Evolutionary conservation across 352 stramenopile genomes (phyloP).

Genomic region (Phytophthora rubi): DNA sequence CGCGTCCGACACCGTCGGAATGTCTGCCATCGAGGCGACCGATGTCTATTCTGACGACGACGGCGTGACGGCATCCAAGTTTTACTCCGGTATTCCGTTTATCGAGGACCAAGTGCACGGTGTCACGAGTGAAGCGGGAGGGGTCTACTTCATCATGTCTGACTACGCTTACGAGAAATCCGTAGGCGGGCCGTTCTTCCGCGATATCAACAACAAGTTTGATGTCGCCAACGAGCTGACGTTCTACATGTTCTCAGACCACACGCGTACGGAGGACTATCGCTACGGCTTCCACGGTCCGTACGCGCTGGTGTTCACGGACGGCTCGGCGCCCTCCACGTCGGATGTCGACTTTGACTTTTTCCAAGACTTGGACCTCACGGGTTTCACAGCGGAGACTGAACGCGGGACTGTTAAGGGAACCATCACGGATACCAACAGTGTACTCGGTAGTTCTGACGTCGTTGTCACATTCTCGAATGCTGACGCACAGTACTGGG

Average conservation of each 20-base stretch:
- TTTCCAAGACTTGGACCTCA: conserved; percentile 48
- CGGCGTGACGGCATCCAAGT: conserved; percentile 45
- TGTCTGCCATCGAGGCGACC: conserved; percentile 44
- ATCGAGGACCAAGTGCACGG: conserved; percentile 46
- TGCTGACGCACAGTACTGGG: conserved; percentile 50
- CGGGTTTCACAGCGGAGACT: conserved; percentile 39
- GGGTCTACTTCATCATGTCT: conserved; percentile 60
- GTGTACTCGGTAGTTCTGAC: conserved; percentile 22
- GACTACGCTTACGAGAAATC: conserved; percentile 50
- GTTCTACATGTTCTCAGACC: conserved; percentile 67
- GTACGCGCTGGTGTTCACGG: conserved; percentile 53
- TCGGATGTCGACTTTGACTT: conserved; percentile 47
- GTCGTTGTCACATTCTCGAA: conserved; percentile 50
- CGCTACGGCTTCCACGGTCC: conserved; percentile 60
- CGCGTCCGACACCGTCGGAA: conserved; percentile 32
- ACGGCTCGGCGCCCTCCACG: conserved; percentile 25
- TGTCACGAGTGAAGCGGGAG: conserved; percentile 33
- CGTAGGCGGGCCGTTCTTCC: conserved; percentile 51
- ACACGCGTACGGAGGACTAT: conserved; percentile 57
- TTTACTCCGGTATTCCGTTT: conserved; percentile 39
- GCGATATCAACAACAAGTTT: conserved; percentile 66
- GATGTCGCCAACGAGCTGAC: conserved; percentile 49
- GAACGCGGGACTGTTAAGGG: conserved; percentile 41
- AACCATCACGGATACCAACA: conserved; percentile 35
- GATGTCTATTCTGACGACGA: conserved; percentile 42